phyloP scores from a whole-genome alignment of 1,139 yeast genomes.

The Debaryomyces udenii region DNA sequence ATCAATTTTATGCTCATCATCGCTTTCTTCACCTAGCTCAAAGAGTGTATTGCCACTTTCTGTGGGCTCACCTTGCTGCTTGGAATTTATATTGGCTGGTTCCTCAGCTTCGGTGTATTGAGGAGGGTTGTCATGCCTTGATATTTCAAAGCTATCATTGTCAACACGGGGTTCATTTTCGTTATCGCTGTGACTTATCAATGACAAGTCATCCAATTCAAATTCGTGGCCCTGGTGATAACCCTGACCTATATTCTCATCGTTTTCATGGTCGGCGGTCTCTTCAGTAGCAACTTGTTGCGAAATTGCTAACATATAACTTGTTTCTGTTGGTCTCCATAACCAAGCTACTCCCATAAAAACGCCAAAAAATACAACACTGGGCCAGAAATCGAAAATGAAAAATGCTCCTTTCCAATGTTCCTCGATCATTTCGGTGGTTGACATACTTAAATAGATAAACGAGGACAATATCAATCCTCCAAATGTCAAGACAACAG shows the following conservation, averaged over 20 bases:
- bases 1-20: conserved; percentile 34
- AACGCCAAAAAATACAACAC: conserved; percentile 80
- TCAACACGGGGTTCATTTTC: conserved; percentile 28
- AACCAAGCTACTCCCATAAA: conserved; percentile 84
- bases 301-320: conserved; percentile 92
- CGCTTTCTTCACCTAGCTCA: conserved; percentile 41
- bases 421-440: conserved; percentile 76
- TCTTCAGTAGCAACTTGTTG: conserved; percentile 85
- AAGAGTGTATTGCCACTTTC: conserved; percentile 33
- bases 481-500: conserved; percentile 51
- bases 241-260: conserved; percentile 21
- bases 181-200: conserved; percentile 55
- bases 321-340: conserved; percentile 98
- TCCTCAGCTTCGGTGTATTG: conserved; percentile 25
- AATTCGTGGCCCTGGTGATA: conserved; percentile 56
- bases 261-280: conserved; percentile 55
- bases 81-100: conserved; percentile 14
- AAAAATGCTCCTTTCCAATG: conserved; percentile 95
- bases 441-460: conserved; percentile 71
- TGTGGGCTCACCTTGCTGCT: conserved; percentile 10
- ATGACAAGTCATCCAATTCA: conserved; percentile 73
- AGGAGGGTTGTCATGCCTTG: conserved; percentile 31
- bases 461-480: conserved; percentile 76
- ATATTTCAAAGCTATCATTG: conserved; percentile 41
- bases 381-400: conserved; percentile 92